phyloP scores from a whole-genome alignment of 2,329 filamentous ascomycete species.

The Sclerotinia borealis region DNA sequence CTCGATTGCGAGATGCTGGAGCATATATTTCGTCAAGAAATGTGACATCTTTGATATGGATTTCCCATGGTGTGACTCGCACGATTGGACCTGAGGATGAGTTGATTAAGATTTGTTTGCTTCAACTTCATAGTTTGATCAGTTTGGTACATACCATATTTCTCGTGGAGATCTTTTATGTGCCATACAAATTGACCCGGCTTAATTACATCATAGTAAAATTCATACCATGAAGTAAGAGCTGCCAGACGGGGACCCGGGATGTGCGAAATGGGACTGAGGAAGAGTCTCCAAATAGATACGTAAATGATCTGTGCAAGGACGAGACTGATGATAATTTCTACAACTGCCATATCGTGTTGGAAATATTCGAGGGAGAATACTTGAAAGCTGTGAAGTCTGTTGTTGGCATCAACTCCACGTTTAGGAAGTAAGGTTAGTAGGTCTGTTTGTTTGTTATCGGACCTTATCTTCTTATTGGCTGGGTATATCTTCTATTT shows the following conservation, averaged over 20 bases:
- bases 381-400: not conserved
- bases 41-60: not conserved
- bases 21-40: not conserved
- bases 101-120: not conserved
- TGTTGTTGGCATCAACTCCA: not conserved
- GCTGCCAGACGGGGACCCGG: conserved; percentile 32
- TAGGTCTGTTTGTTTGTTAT: too few relatives aligned
- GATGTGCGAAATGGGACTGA: conserved; percentile 31
- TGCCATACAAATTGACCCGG: conserved; percentile 38
- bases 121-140: too few relatives aligned
- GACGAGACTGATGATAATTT: not conserved
- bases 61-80: conserved; percentile 28
- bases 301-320: not conserved
- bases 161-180: conserved; percentile 38
- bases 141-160: conserved; percentile 29
- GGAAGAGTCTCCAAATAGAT: conserved; percentile 28
- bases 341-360: not conserved
- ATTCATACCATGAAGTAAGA: conserved; percentile 26
- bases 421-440: not conserved
- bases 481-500: not conserved
- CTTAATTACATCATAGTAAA: conserved; percentile 39
- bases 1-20: not conserved
- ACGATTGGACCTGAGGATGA: conserved; percentile 26
- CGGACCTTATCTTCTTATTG: too few relatives aligned
- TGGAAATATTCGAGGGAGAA: not conserved